A percentile compares a stretch with the other conserved stretches of the same genome.
Conservation (phyloP, 441 rosid species). For the Aquilaria agallochum region DNA sequence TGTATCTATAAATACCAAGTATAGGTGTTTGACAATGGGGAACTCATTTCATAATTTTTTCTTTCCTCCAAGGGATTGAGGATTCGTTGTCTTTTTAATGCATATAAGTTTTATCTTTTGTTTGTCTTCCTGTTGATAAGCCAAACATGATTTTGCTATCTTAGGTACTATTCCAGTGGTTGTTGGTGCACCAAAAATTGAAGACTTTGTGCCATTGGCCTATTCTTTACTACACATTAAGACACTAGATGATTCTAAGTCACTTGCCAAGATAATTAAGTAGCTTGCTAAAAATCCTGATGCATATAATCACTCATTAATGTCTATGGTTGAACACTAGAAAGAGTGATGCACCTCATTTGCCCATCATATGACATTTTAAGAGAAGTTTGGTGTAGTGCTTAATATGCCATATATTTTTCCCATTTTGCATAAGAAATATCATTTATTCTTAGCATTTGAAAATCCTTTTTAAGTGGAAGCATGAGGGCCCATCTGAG, state of each 20-base stretch:
- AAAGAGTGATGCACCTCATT: too few relatives aligned
- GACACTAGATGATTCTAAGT: constrained; percentile 42
- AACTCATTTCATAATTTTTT: background rate
- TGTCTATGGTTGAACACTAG: constrained; percentile 26
- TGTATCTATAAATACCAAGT: background rate
- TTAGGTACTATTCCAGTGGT: constrained; percentile 86
- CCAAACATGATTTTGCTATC: constrained; percentile 3
- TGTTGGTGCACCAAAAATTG: constrained; percentile 88
- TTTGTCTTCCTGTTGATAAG: too few relatives aligned
- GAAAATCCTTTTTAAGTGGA: constrained; percentile 57
- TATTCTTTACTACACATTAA: constrained; percentile 70
- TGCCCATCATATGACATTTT: too few relatives aligned
- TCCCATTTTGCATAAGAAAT: background rate
- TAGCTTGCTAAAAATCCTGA: constrained; percentile 61
- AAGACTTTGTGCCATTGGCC: constrained; percentile 74
- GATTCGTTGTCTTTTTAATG: constrained; percentile 3
- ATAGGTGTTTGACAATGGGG: background rate
- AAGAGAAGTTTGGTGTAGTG: too few relatives aligned
- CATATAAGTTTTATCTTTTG: background rate
- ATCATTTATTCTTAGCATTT: constrained; percentile 13
- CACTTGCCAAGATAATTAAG: constrained; percentile 68
- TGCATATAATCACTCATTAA: constrained; percentile 67
- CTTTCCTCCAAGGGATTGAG: background rate
- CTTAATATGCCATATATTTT: too few relatives aligned
- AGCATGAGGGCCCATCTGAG: constrained; percentile 80